A percentile compares a stretch with the other conserved stretches of the same genome.
Conservation (phyloP, 176 grass and related monocot genomes). For the Cocos nucifera region DNA sequence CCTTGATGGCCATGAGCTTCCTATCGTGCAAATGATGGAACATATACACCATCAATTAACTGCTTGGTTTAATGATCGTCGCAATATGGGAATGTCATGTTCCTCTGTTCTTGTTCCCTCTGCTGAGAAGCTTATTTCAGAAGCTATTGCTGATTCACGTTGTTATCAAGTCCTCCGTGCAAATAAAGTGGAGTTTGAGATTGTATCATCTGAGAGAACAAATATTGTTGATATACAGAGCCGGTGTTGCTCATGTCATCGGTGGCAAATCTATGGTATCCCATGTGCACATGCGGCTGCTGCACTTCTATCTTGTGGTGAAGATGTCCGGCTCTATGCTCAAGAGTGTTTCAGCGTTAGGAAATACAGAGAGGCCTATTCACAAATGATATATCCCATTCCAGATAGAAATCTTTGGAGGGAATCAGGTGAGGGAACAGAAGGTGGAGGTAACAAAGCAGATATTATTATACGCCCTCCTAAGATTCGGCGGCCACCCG, state of each 20-base stretch:
- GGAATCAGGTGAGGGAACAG: conserved; percentile 21
- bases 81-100: conserved; percentile 47
- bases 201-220: conserved; percentile 86
- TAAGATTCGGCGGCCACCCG: conserved; percentile 70
- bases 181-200: conserved; percentile 99
- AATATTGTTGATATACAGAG: conserved; percentile 92
- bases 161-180: conserved; percentile 97
- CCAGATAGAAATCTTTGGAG: conserved; percentile 68
- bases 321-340: conserved; percentile 65
- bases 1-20: conserved; percentile 88
- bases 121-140: conserved; percentile 77
- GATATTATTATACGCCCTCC: conserved; percentile 60
- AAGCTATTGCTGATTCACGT: conserved; percentile 64
- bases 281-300: conserved; percentile 91
- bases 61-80: conserved; percentile 76
- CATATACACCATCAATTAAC: conserved; percentile 69
- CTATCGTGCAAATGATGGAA: conserved; percentile 88
- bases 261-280: conserved; percentile 92
- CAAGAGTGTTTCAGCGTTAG: conserved; percentile 74
- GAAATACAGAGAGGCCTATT: conserved; percentile 78
- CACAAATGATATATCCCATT: conserved; percentile 57
- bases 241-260: conserved; percentile 68
- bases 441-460: conserved; percentile 34
- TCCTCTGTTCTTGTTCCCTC: conserved; percentile 78
- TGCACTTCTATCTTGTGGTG: conserved; percentile 79